Evolutionary conservation across 1,284 basidiomycete species (phyloP), one percentile per base, ranked within the genome.

Genomic region (Grifola frondosa): DNA sequence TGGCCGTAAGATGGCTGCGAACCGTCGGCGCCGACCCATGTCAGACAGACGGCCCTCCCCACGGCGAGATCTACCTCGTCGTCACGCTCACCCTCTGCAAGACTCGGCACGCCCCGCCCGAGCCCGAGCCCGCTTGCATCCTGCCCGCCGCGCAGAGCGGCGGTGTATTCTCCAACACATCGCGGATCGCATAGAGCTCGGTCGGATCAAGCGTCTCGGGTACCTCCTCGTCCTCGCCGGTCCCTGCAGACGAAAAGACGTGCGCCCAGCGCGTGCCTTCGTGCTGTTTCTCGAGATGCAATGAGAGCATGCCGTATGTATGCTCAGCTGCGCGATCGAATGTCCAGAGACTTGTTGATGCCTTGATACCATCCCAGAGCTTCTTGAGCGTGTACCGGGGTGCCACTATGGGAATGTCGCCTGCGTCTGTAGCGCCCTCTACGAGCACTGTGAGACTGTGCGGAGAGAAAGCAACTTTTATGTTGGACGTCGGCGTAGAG

Each of bases 131-230:
- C 73, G 44, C 75, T 78, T 2, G 68, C 65, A 49, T 84, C 82
- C n/a, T 77, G 73, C 0, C 76, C 80, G 33, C 65, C 71, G 31
- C 67, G 69, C 38, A 86, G 60, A 17, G 80, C 73, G 4, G 73
- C 66, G 0, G 91, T 93, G 65, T 90, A 94, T 94, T 93, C 59
- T 93, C 90, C 39, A 94, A 67, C 5, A 81, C 70, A 57, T 94
- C 89, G 15, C 88, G 78, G 53, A 97, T 88, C 10, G 73, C 69
- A 55, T 80, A 80, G 13, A 97, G 75, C 56, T 92, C 87, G 0
- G 84, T 87, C 1, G 91, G 84, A 54, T 94, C 88, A 40, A 97
- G 70, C 5, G 91, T 95, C 68, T 98, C 96, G 0, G 87, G 81
- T 1, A 97, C 91, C 35, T 92, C 88, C 10, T 74, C 68, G 45